These are phyloP conservation scores for Candida tunisiensis DNA, from an alignment of 1,139 yeast species.

Conservation along the genomic window DNA sequence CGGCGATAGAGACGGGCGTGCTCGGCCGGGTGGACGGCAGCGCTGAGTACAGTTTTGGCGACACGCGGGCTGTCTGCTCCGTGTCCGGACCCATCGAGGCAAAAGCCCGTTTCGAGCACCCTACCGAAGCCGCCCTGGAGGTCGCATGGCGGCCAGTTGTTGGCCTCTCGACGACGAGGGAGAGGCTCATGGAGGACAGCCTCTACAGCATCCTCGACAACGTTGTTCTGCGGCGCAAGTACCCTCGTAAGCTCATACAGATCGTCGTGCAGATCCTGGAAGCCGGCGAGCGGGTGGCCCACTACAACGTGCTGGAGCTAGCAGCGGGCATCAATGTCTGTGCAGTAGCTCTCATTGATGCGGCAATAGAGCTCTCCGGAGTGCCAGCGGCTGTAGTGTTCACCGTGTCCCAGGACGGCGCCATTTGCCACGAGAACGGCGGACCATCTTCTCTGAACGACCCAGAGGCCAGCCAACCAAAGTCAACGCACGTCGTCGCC, in stretches of 20 bases:
- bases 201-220: conserved; percentile 45
- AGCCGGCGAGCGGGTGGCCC: conserved; percentile 30
- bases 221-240: conserved; percentile 43
- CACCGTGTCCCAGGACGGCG: conserved; percentile 17
- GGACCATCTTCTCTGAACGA: conserved; percentile 13
- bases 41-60: neutral
- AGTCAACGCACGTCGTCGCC: conserved; percentile 53
- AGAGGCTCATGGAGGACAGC: conserved; percentile 57
- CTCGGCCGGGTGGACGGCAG: neutral
- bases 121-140: conserved; percentile 64
- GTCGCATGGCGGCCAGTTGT: conserved; percentile 63
- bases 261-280: conserved; percentile 71
- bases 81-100: conserved; percentile 90
- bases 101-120: conserved; percentile 67
- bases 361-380: conserved; percentile 51
- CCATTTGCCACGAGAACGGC: too few species aligned
- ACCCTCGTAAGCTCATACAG: conserved; percentile 77
- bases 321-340: conserved; percentile 59
- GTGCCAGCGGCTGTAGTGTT: conserved; percentile 42
- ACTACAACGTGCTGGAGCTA: conserved; percentile 29
- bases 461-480: conserved; percentile 21
- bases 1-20: neutral
- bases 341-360: conserved; percentile 58
- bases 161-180: conserved; percentile 67
- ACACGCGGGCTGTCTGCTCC: conserved; percentile 48